Evolutionary conservation across 768 basidiomycete species (phyloP).

Genomic region (Mycena alexandri): DNA sequence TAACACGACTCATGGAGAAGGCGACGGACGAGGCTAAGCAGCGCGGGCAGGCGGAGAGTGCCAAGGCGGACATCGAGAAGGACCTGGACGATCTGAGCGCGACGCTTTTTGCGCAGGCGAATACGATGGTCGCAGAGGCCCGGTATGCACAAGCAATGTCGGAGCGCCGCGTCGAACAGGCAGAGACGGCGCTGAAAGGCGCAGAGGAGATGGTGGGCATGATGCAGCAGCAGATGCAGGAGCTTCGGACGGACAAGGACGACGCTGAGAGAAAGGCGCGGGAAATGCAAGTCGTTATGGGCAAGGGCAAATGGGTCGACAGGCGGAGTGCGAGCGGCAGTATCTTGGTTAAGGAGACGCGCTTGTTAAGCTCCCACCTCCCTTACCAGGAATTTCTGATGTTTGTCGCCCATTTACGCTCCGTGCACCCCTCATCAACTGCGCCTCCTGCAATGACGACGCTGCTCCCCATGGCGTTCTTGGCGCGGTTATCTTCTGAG

Average conservation of each 20-base stretch:
- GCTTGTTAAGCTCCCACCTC: slow-evolving; percentile 74
- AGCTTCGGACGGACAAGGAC: slow-evolving; percentile 76
- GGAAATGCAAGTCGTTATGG: slow-evolving; percentile 65
- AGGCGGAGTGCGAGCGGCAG: slow-evolving; percentile 47
- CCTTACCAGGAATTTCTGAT: slow-evolving; percentile 86
- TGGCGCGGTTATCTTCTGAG: slow-evolving; percentile 80
- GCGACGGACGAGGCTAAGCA: slow-evolving; percentile 95
- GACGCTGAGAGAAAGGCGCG: slow-evolving; percentile 64
- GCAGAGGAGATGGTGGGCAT: slow-evolving; percentile 88
- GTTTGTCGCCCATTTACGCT: slow-evolving; percentile 83
- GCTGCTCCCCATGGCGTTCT: slow-evolving; percentile 82
- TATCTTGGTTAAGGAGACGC: slow-evolving; percentile 49
- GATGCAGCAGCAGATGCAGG: slow-evolving; percentile 90
- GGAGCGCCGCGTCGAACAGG: slow-evolving; percentile 80
- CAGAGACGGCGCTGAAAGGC: slow-evolving; percentile 82
- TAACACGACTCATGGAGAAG: slow-evolving; percentile 93
- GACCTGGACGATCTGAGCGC: slow-evolving; percentile 96
- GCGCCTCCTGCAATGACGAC: slow-evolving; percentile 78
- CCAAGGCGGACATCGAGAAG: slow-evolving; percentile 86
- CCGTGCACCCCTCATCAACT: slow-evolving; percentile 71
- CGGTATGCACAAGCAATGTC: slow-evolving; percentile 73
- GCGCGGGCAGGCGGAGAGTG: slow-evolving; percentile 90
- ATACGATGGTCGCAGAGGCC: slow-evolving; percentile 98
- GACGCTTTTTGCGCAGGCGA: slow-evolving; percentile 90
- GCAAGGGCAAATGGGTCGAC: slow-evolving; percentile 79